A percentile compares a stretch with the other conserved stretches of the same genome.
Evolutionary conservation across 1,284 basidiomycete species (phyloP).

Genomic region (Leccinum huronense): DNA sequence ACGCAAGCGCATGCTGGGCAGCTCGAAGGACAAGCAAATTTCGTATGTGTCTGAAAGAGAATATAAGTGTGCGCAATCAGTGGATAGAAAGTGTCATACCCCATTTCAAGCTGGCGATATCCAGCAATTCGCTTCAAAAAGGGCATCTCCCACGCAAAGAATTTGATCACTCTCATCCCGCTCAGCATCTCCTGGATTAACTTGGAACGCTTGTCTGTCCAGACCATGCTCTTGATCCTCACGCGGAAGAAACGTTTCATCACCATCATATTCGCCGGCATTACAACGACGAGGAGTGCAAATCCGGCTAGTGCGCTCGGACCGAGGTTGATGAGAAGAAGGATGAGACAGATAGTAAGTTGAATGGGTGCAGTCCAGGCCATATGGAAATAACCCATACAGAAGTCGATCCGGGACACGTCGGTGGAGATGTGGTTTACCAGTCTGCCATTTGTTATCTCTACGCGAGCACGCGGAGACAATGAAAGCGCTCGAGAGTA

Average conservation of each 20-base stretch:
- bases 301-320: slow-evolving; percentile 81
- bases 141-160: slow-evolving; percentile 79
- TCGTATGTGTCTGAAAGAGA: slow-evolving; percentile 59
- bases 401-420: neutral
- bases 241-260: slow-evolving; percentile 77
- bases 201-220: slow-evolving; percentile 88
- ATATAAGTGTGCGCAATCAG: slow-evolving; percentile 31
- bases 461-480: neutral
- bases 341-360: neutral
- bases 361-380: neutral
- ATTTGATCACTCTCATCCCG: slow-evolving; percentile 89
- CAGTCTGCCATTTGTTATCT: neutral
- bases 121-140: slow-evolving; percentile 71
- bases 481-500: neutral
- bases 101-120: slow-evolving; percentile 74
- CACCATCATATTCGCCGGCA: slow-evolving; percentile 59
- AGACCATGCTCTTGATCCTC: slow-evolving; percentile 78
- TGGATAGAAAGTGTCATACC: slow-evolving; percentile 36
- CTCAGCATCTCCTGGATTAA: slow-evolving; percentile 81
- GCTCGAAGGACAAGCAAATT: slow-evolving; percentile 72
- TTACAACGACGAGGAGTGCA: slow-evolving; percentile 70
- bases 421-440: neutral
- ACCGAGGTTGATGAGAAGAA: slow-evolving; percentile 53
- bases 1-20: slow-evolving; percentile 64
- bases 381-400: neutral